These are phyloP conservation scores for Berkeleyomyces rouxiae DNA, from an alignment of 2,329 filamentous ascomycete species.

Conservation along the genomic window DNA sequence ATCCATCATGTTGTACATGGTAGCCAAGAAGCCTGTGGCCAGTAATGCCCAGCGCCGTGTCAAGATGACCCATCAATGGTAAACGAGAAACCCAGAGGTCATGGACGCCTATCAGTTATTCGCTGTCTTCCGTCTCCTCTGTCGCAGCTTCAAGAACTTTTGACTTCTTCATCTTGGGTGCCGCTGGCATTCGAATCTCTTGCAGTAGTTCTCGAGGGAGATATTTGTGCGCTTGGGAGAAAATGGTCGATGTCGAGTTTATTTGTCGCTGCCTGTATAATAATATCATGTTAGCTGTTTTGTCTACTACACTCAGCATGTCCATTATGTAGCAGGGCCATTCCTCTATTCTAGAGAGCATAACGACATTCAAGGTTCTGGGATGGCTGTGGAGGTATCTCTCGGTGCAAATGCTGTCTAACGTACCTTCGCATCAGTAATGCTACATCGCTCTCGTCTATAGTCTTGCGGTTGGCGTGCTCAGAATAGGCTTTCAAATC, in stretches of 20 bases:
- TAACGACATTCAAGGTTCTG: too few relatives aligned
- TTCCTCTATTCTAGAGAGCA: too few relatives aligned
- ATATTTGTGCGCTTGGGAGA: constrained; percentile 70
- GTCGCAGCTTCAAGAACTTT: constrained; percentile 18
- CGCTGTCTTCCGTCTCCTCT: constrained; percentile 28
- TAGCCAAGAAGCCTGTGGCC: constrained; percentile 63
- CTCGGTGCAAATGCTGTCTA: constrained; percentile 11
- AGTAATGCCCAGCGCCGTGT: constrained; percentile 57
- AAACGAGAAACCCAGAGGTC: constrained; percentile 17
- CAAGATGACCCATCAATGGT: constrained; percentile 62
- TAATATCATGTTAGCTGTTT: constrained; percentile 18
- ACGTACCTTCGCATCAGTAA: constrained; percentile 69
- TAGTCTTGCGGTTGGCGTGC: constrained; percentile 68
- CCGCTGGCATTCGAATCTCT: constrained; percentile 56
- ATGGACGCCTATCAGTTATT: constrained; percentile 18
- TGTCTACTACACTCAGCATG: neutral
- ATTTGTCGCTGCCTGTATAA: constrained; percentile 57
- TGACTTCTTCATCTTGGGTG: constrained; percentile 32
- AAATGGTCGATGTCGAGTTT: constrained; percentile 53
- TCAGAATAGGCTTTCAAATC: constrained; percentile 65
- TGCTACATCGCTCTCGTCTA: constrained; percentile 71
- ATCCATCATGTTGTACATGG: constrained; percentile 90
- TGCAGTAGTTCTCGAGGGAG: constrained; percentile 70
- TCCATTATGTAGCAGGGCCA: too few relatives aligned
- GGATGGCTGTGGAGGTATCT: too few relatives aligned